Conservation (phyloP, 2,329 filamentous ascomycete genomes). For the Aspergillus alliaceus region DNA sequence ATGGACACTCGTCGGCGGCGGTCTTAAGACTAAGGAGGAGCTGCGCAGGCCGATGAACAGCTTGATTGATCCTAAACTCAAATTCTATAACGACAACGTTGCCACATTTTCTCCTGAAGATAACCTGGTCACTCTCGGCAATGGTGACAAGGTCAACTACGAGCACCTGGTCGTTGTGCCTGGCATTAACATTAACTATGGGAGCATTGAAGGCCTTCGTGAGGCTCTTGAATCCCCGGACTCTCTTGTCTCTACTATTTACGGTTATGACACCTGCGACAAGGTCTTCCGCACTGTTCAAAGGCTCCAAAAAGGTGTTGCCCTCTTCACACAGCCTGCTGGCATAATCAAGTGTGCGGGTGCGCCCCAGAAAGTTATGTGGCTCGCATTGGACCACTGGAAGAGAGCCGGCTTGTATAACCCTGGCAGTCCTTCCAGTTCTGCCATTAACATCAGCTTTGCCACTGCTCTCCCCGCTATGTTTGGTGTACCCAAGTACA, state of each 20-base stretch:
- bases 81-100: conserved; percentile 59
- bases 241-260: conserved; percentile 57
- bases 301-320: conserved; percentile 50
- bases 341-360: conserved; percentile 62
- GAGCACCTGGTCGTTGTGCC: conserved; percentile 66
- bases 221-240: conserved; percentile 54
- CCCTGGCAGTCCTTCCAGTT: conserved; percentile 37
- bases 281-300: conserved; percentile 54
- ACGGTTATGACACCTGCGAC: conserved; percentile 56
- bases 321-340: conserved; percentile 61
- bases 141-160: conserved; percentile 59
- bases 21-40: conserved; percentile 63
- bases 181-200: conserved; percentile 55
- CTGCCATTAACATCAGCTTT: conserved; percentile 54
- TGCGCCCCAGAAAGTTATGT: conserved; percentile 63
- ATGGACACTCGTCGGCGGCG: conserved; percentile 68
- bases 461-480: conserved; percentile 57
- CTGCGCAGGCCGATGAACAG: conserved; percentile 52
- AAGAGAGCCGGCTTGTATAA: conserved; percentile 55
- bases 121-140: conserved; percentile 56
- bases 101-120: conserved; percentile 54
- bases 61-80: conserved; percentile 61
- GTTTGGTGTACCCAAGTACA: conserved; percentile 64
- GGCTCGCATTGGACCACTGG: conserved; percentile 62
- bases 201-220: conserved; percentile 55